phyloP scores from a whole-genome alignment of 2,329 filamentous ascomycete species.

The Monosporascus sp. region DNA sequence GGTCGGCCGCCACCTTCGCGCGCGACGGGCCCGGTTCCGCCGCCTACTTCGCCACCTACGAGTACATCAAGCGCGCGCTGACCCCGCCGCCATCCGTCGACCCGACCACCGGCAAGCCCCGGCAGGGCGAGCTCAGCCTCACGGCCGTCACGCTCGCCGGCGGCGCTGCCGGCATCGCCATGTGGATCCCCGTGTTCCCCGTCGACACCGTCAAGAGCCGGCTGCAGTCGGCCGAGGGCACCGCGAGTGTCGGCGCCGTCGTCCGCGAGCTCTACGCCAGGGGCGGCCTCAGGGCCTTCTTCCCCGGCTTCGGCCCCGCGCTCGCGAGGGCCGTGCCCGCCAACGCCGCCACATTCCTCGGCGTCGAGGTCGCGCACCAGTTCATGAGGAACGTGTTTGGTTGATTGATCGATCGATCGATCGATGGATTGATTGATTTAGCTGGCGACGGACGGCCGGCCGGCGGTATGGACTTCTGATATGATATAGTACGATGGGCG shows the following conservation, averaged over 20 bases:
- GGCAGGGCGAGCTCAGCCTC: conserved; percentile 70
- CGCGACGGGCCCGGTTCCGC: conserved; percentile 89
- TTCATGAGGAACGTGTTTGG: conserved; percentile 73
- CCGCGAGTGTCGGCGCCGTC: conserved; percentile 73
- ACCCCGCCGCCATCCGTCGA: conserved; percentile 84
- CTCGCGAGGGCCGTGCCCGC: conserved; percentile 90
- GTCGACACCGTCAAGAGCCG: conserved; percentile 94
- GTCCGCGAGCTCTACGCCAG: conserved; percentile 75
- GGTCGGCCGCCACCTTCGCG: conserved; percentile 83
- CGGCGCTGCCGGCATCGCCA: conserved; percentile 86
- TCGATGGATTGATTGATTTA: too few relatives aligned
- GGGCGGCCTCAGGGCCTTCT: conserved; percentile 87
- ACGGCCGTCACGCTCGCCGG: conserved; percentile 80
- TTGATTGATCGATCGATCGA: conserved; percentile 14
- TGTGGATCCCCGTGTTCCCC: conserved; percentile 99
- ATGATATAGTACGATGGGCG: too few relatives aligned
- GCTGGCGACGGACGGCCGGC: too few relatives aligned
- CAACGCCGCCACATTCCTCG: conserved; percentile 91
- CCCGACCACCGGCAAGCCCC: conserved; percentile 60
- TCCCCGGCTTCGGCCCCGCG: conserved; percentile 92
- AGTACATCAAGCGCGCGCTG: conserved; percentile 83
- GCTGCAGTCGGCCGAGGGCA: conserved; percentile 84
- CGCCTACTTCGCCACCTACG: conserved; percentile 96
- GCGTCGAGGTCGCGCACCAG: conserved; percentile 78
- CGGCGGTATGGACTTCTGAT: too few relatives aligned